phyloP scores from a whole-genome alignment of 768 basidiomycete species.

The Lactarius quietus region DNA sequence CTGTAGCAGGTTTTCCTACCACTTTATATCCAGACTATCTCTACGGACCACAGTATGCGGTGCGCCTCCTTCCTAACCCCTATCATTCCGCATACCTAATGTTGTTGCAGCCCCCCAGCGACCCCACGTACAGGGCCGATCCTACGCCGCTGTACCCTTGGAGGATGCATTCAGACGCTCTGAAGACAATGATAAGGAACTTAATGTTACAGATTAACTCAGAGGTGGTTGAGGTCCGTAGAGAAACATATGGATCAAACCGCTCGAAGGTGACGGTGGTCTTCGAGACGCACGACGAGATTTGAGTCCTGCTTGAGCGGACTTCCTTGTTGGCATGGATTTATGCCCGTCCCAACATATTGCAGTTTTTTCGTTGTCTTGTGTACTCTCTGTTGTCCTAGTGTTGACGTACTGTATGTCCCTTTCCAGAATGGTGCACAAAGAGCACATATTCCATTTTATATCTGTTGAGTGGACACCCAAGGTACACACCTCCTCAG shows the following conservation, averaged over 20 bases:
- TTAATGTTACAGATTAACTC: not conserved
- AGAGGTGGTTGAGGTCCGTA: conserved; percentile 1
- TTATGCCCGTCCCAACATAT: not conserved
- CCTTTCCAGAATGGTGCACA: not conserved
- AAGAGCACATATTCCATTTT: not conserved
- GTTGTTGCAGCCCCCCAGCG: not conserved
- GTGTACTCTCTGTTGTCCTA: not conserved
- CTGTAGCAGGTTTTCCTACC: not conserved
- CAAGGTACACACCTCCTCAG: too few relatives aligned
- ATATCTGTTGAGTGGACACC: not conserved
- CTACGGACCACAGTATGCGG: not conserved
- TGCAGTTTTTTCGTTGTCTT: not conserved
- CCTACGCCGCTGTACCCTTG: not conserved
- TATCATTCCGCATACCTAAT: not conserved
- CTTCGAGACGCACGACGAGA: not conserved
- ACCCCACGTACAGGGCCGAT: not conserved
- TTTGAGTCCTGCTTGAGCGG: not conserved
- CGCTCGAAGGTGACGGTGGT: not conserved
- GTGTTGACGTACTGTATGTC: not conserved
- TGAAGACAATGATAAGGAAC: not conserved
- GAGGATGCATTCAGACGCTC: not conserved
- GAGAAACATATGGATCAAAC: not conserved
- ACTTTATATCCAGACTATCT: not conserved
- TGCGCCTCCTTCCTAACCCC: not conserved
- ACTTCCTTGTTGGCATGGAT: not conserved